Evolutionary conservation across 345 rosid species (phyloP), one percentile per base, ranked within the genome.

Genomic region (Populus nigra): DNA sequence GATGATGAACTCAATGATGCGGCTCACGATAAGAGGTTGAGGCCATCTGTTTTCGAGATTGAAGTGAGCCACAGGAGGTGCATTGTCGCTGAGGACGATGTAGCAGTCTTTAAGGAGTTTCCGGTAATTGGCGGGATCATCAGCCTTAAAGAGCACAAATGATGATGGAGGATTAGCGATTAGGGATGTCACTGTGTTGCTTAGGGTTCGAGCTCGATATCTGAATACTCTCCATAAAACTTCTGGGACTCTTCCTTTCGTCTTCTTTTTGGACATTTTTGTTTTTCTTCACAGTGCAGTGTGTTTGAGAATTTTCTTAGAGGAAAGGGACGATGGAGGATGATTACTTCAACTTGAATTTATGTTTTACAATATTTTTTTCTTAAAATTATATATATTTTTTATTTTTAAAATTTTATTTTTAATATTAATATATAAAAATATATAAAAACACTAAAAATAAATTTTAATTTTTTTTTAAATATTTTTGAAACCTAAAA

Each of bases 11-110:
- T 91, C 96, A 55, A 91, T 85, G 20, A 76, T 50, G 79, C 74
- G 85, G 76, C 50, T 62, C 1, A 93, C 94, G 81, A 94, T 84
- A 96, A 93, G 87, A 68, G 76, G 67, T 47, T 92, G 98, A 11
- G 93, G 47, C 91, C 97, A 86, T 72, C 65, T 78, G 59, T 73
- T 78, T 62, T 27, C 78, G 8, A 84, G 86, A 45, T 65, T 67
- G 77, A 81, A 81, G 62, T 83, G 72, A 27, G 73, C 68, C 55
- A 87, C 59, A 6, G 85, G 84, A 73, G 90, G 94, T n/a, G 90
- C 87, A 25, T 84, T 69, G 43, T 68, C 84, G 57, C 78, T 75
- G 72, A 87, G 8, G 41, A 87, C 93, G 36, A 89, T 89, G 79
- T 83, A 93, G 84, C 89, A 87, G 1, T 78, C n/a, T 17, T 78